phyloP scores from a whole-genome alignment of 2,329 filamentous ascomycete genomes.

The Thelonectria discophora region DNA sequence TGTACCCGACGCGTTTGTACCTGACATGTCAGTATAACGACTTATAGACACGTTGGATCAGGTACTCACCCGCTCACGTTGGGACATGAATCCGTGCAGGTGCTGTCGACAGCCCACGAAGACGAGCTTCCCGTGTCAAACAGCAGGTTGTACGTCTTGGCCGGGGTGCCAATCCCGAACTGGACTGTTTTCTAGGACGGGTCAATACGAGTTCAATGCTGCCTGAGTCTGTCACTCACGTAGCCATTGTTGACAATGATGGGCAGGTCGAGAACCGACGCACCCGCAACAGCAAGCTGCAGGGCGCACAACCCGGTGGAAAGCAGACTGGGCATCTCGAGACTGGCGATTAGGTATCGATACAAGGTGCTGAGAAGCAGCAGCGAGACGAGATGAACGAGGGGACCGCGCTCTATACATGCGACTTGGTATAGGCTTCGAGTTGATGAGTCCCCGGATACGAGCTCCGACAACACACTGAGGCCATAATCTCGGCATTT shows the following conservation, averaged over 20 bases:
- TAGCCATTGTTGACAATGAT: conserved; percentile 27
- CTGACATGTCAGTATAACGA: conserved; percentile 16
- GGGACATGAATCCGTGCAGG: conserved; percentile 40
- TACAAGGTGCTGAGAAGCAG: background rate
- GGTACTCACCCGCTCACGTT: conserved; percentile 41
- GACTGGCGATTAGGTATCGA: background rate
- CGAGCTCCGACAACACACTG: background rate
- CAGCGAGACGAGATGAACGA: background rate
- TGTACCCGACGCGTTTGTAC: conserved; percentile 43
- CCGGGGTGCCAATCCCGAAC: conserved; percentile 42
- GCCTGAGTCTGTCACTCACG: conserved; percentile 11
- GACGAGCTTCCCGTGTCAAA: conserved; percentile 50
- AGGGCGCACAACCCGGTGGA: background rate
- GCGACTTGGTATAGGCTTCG: background rate
- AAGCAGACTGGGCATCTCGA: background rate
- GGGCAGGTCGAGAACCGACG: conserved; percentile 24
- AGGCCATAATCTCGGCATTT: background rate
- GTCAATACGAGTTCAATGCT: background rate
- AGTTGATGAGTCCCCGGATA: background rate
- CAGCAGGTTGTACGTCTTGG: conserved; percentile 41
- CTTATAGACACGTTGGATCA: background rate
- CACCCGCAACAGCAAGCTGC: conserved; percentile 6
- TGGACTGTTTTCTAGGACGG: conserved; percentile 17
- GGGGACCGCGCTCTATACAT: background rate
- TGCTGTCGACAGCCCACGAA: conserved; percentile 45